phyloP scores from a whole-genome alignment of 2,329 filamentous ascomycete species.

The Diaporthe capsici region DNA sequence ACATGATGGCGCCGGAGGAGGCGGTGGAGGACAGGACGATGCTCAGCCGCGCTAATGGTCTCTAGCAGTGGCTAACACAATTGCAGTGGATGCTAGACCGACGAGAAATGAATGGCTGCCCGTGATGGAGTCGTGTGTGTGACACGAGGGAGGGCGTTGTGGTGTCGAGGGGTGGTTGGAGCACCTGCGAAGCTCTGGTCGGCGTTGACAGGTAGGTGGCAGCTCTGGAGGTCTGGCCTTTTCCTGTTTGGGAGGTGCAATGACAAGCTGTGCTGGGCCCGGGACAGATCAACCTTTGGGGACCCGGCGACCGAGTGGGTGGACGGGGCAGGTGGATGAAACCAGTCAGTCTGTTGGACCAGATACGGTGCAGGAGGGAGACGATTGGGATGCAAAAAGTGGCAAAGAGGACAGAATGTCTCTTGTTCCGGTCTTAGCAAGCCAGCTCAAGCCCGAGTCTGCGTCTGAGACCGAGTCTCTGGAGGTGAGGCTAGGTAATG shows the following conservation, averaged over 20 bases:
- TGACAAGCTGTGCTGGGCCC: conserved; percentile 41
- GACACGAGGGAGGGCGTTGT: conserved; percentile 23
- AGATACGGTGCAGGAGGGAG: neutral
- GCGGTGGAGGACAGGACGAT: conserved; percentile 42
- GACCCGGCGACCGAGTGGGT: neutral
- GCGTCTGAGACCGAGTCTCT: neutral
- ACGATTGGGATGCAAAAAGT: neutral
- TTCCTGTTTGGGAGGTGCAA: conserved; percentile 36
- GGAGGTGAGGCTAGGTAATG: conserved; percentile 29
- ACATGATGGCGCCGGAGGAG: conserved; percentile 60
- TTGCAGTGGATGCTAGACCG: neutral
- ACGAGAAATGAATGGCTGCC: conserved; percentile 18
- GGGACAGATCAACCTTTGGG: neutral
- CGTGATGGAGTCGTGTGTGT: conserved; percentile 20
- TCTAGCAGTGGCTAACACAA: neutral
- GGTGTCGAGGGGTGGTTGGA: conserved; percentile 30
- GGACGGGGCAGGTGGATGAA: neutral
- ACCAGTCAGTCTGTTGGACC: neutral
- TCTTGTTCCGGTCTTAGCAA: conserved; percentile 1
- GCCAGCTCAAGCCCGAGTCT: neutral
- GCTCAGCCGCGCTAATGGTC: conserved; percentile 38
- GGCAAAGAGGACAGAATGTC: conserved; percentile 32
- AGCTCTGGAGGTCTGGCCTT: conserved; percentile 38
- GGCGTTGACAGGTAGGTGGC: conserved; percentile 33
- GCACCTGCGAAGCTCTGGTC: conserved; percentile 33